Percentiles rank a stretch among this genome's conserved stretches.
Evolutionary conservation across 2,329 filamentous ascomycete species (phyloP).

Genomic region (Microdochium trichocladiopsis): DNA sequence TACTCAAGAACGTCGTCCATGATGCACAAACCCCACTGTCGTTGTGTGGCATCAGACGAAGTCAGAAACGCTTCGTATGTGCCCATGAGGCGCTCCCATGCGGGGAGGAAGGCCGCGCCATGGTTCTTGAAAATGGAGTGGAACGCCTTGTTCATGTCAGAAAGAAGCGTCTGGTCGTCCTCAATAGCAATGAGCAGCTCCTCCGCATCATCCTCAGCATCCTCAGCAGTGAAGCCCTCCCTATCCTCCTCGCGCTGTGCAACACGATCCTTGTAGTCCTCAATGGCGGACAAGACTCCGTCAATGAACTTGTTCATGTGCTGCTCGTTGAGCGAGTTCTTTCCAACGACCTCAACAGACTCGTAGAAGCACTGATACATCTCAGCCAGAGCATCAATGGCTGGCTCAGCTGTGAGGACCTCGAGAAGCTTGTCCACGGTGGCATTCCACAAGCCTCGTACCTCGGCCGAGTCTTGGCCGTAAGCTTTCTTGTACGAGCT

Average conservation of each 20-base stretch:
- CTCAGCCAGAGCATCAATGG: constrained; percentile 91
- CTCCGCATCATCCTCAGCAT: constrained; percentile 84
- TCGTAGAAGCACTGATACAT: constrained; percentile 99
- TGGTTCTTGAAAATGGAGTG: constrained; percentile 99
- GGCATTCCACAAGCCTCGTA: constrained; percentile 74
- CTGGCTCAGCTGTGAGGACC: constrained; percentile 86
- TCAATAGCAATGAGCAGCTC: constrained; percentile 88
- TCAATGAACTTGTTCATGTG: constrained; percentile 88
- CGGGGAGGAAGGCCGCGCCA: constrained; percentile 71
- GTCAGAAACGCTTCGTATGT: constrained; percentile 84
- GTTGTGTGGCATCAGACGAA: constrained; percentile 78
- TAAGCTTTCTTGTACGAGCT: constrained; percentile 92
- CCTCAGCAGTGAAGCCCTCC: constrained; percentile 65
- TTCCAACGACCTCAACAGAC: constrained; percentile 88
- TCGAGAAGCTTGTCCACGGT: constrained; percentile 90
- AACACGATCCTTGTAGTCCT: constrained; percentile 89
- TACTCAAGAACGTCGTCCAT: constrained; percentile 98
- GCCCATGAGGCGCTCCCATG: constrained; percentile 79
- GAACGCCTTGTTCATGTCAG: constrained; percentile 99
- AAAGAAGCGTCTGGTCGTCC: constrained; percentile 92
- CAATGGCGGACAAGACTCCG: constrained; percentile 74
- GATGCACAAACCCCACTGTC: constrained; percentile 98
- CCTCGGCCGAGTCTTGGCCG: constrained; percentile 70
- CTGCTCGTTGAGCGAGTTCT: constrained; percentile 67
- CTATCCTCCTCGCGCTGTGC: constrained; percentile 77